Evolutionary conservation across 75 land plant species (phyloP), one percentile per base, ranked within the genome.

Genomic region (Pseudotsuga menziesii): DNA sequence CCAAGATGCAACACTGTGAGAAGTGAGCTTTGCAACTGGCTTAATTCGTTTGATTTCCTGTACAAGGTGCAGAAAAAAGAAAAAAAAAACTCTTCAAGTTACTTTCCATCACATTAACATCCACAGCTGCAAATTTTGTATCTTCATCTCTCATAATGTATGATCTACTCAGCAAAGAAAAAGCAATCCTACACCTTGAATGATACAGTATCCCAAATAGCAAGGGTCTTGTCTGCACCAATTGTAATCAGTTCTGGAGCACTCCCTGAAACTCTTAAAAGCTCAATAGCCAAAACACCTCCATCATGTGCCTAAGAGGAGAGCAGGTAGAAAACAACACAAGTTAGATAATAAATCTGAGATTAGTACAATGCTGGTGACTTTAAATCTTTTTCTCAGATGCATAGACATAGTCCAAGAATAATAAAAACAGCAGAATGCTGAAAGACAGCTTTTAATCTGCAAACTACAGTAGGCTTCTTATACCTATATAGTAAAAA

Each of bases 1-100:
- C 99, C 99, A 97, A 52, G 99, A 92, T 36, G 99, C 89, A 61
- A 97, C 93, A 92, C 99, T 94, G 72, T 92, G 95, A 73, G 98
- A 92, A 36, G 98, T 93, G 74, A 94, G 62, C 58, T 88, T 97
- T 70, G 97, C 81, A 75, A 97, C 97, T 82, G 99, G 99, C 78
- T 97, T 97, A 5, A 97, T 91, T 4, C 99, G 91, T 62, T 95
- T 87, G 58, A 97, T 29, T 72, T 97, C 99, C 99, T 97, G 80
- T 56, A 67, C 35, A 52, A 11, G 12, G 11, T 48, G 11, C 54
- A 48, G 54, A 9, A 9, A 48, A 44, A 44, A 64, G 64, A 77
- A 69, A 58, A 41, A 32, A 76, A 57, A 7, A 58, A 70, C 66
- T 4, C 5, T 36, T 35, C n/a, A 41, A 74, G 27, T 55, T 15